A percentile compares a stretch with the other conserved stretches of the same genome.
Evolutionary conservation across 2,329 filamentous ascomycete species (phyloP).

Genomic region (Nemania sp.): DNA sequence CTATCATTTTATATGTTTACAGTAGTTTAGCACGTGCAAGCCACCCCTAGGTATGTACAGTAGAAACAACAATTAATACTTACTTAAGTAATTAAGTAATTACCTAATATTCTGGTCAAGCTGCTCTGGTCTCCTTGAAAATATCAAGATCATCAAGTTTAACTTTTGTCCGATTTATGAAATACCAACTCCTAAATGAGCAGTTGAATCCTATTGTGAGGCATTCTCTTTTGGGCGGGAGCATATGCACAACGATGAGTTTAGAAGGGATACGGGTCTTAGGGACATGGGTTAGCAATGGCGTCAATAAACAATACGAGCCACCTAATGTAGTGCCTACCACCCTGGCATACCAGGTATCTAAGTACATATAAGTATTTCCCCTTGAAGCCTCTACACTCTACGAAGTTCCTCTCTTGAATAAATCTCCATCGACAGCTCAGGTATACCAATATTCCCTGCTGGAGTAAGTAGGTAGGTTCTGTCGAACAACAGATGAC

Average conservation of each 20-base stretch:
- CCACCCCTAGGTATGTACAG: neutral
- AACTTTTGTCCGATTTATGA: neutral
- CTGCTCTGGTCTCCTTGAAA: neutral
- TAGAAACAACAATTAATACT: neutral
- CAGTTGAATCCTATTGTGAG: neutral
- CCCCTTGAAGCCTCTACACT: too few species aligned
- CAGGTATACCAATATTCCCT: too few species aligned
- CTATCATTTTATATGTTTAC: constrained; percentile 1
- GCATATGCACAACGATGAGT: constrained; percentile 20
- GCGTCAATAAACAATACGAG: constrained; percentile 25
- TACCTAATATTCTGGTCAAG: neutral
- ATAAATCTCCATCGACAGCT: too few species aligned
- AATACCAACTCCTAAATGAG: neutral
- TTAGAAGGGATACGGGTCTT: constrained; percentile 19
- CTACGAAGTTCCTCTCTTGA: too few species aligned
- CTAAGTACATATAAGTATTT: too few species aligned
- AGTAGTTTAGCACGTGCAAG: constrained; percentile 19
- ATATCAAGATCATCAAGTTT: neutral
- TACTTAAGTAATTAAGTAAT: too few species aligned
- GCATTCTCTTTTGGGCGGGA: neutral
- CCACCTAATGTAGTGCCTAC: neutral
- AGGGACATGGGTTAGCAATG: constrained; percentile 17
- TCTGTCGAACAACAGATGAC: neutral
- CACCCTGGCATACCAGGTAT: too few species aligned
- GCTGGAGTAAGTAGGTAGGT: too few species aligned